Conservation (phyloP, 495 filamentous ascomycete genomes). For the Penicillium desertorum region DNA sequence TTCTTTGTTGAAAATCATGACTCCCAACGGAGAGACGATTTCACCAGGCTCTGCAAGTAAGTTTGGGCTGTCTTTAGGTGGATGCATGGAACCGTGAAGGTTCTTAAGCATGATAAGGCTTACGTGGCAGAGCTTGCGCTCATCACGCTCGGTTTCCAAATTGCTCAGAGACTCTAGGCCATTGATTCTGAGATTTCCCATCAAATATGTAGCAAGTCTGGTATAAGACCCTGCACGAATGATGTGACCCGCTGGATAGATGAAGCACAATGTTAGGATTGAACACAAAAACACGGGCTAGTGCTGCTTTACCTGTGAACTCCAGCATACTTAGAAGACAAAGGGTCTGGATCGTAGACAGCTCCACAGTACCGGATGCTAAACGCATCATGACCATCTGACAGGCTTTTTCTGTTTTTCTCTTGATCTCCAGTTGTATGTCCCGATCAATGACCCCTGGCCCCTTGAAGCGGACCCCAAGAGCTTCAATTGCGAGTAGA, state of each 20-base stretch:
- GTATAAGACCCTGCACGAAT: slow-evolving; percentile 39
- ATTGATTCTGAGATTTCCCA: slow-evolving; percentile 30
- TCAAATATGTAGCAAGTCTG: slow-evolving; percentile 38
- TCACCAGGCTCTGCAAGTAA: background rate
- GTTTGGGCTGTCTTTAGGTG: background rate
- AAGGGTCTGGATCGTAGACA: slow-evolving; percentile 44
- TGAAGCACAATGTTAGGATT: background rate
- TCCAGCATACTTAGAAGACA: slow-evolving; percentile 44
- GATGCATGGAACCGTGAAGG: slow-evolving; percentile 31
- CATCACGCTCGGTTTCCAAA: slow-evolving; percentile 34
- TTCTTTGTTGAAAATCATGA: slow-evolving; percentile 7
- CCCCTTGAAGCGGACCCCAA: slow-evolving; percentile 34
- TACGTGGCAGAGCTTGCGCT: slow-evolving; percentile 39
- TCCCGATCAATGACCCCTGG: slow-evolving; percentile 10
- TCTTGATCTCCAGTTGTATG: slow-evolving; percentile 20
- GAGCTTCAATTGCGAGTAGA: slow-evolving; percentile 37
- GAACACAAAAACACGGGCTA: background rate
- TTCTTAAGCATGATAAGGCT: slow-evolving; percentile 40
- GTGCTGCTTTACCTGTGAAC: slow-evolving; percentile 34
- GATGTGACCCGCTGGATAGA: slow-evolving; percentile 32
- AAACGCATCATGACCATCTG: slow-evolving; percentile 35
- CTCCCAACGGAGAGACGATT: slow-evolving; percentile 3
- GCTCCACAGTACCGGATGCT: slow-evolving; percentile 35
- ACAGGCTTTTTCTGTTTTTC: slow-evolving; percentile 31
- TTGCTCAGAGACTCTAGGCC: slow-evolving; percentile 22